Conservation (phyloP, 164 flowering plant species). For the Aristolochia fimbriata region DNA sequence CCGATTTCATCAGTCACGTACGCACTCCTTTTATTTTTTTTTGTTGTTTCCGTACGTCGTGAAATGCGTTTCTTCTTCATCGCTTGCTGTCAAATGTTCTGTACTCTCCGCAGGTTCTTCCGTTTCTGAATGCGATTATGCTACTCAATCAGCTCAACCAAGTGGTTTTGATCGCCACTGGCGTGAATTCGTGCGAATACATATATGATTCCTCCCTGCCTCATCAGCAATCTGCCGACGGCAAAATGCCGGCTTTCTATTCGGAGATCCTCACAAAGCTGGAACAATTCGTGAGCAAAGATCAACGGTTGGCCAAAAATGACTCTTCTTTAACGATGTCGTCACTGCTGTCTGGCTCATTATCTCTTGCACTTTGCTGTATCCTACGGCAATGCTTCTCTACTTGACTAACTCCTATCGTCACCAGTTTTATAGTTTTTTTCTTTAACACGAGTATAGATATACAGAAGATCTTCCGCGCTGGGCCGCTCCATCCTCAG, state of each 20-base stretch:
- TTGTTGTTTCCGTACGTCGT: background rate
- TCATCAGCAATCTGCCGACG: conserved; percentile 14
- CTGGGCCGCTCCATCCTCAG: conserved; percentile 79
- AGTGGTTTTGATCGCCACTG: conserved; percentile 81
- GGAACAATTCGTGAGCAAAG: conserved; percentile 60
- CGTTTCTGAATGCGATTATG: conserved; percentile 70
- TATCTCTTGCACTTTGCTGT: conserved; percentile 96
- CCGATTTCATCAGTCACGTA: conserved; percentile 64
- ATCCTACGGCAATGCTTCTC: conserved; percentile 34
- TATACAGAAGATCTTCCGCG: conserved; percentile 71
- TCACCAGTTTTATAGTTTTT: background rate
- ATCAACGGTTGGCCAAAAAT: conserved; percentile 38
- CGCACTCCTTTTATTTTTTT: background rate
- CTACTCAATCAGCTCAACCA: conserved; percentile 81
- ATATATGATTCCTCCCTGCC: conserved; percentile 59
- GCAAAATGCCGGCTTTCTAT: conserved; percentile 39
- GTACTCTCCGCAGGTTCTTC: conserved; percentile 43
- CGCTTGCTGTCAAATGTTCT: background rate
- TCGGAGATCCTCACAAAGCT: conserved; percentile 40
- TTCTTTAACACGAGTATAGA: conserved; percentile 28
- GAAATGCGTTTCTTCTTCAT: background rate
- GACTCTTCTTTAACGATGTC: conserved; percentile 26
- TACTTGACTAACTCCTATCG: background rate
- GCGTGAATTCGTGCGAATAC: conserved; percentile 67
- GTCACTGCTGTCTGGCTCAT: conserved; percentile 78